Base-by-base conservation (phyloP, 768 basidiomycete species). In the Omphalotus guepiniiformis region DNA sequence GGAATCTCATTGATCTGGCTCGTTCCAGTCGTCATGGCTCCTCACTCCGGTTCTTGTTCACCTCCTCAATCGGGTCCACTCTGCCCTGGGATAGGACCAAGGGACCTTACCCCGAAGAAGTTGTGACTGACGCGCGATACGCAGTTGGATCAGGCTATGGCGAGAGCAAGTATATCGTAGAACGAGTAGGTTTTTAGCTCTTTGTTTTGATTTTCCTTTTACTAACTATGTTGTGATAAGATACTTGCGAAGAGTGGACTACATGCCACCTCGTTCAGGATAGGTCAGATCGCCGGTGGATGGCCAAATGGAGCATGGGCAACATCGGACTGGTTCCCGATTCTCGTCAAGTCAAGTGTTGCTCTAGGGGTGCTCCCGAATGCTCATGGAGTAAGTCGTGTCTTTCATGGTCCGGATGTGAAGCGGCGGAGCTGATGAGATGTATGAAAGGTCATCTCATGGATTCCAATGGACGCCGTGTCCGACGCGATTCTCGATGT, bases 211-310 rank as follows among this genome's bases (percentile, higher is more conserved):
- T 11, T 23, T 18, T 29, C 26, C 26, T 11, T 8, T 27, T 26
- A 50, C 55, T 2, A 13, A 16, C 27, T 11, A 12, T 13, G 13
- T 15, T 2, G 12, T 19, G 5, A 16, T 13, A 26, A 72, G 63
- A 58, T 76, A 5, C 63, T 79, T 21, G 58, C 57, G 3, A 60
- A 63, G 45, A 72, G 71, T 13, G 63, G 68, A 3, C 49, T 76
- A 2, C 62, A 63, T 5, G 60, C 57, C 0, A 61, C 66, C 0
- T 67, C 69, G 2, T 58, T 77, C 22, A 64, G 78, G 2, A 67
- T 76, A 7, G 78, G 75, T 0, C 77, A 79, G 44, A 57, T 77
- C 5, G 60, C 61, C 25, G 75, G 75, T 15, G 71, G 71, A 23
- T 51, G 44, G 0, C 58, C 57, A 2, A 62, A 60, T 12, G 75